Percentiles rank a stretch among this genome's conserved stretches.
phyloP scores from a whole-genome alignment of 352 stramenopile species.

The Phytophthora sansomeana region DNA sequence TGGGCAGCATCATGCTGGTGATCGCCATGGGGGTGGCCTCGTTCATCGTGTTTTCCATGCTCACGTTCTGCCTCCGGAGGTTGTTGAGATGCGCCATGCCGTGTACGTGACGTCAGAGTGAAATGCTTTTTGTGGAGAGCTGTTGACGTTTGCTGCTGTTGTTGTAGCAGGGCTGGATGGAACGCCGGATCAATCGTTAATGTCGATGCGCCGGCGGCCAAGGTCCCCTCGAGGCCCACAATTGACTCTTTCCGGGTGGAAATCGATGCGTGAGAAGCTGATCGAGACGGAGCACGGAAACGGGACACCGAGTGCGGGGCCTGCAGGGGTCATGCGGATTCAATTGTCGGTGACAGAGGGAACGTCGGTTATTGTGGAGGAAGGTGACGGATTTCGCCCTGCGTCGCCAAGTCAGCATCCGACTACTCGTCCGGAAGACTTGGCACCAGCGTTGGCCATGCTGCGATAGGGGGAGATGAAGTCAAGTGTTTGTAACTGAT shows the following conservation, averaged over 20 bases:
- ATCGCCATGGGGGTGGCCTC: conserved; percentile 23
- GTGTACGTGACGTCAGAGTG: conserved; percentile 10
- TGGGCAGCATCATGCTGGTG: conserved; percentile 27
- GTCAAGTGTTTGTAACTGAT: no score
- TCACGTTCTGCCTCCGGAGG: conserved; percentile 25
- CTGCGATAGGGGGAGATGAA: conserved; percentile 15
- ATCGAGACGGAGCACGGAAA: conserved; percentile 41
- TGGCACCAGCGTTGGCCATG: conserved; percentile 22
- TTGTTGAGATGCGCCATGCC: conserved; percentile 12
- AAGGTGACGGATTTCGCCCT: conserved; percentile 31
- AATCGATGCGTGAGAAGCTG: conserved; percentile 41
- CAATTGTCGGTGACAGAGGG: conserved; percentile 25
- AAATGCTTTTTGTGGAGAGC: background rate
- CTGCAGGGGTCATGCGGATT: conserved; percentile 30
- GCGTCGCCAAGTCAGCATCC: conserved; percentile 23
- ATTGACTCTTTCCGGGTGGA: conserved; percentile 42
- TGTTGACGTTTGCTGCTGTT: background rate
- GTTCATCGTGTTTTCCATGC: conserved; percentile 35
- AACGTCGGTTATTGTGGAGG: conserved; percentile 25
- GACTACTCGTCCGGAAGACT: conserved; percentile 1
- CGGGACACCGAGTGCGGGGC: conserved; percentile 11
- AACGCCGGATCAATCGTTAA: background rate
- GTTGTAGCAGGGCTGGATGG: conserved; percentile 11
- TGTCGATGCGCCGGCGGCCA: background rate
- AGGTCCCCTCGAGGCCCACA: conserved; percentile 28